Evolutionary conservation across 2,329 filamentous ascomycete species (phyloP), one percentile per base, ranked within the genome.

Genomic region (Hymenoscyphus fraxineus): DNA sequence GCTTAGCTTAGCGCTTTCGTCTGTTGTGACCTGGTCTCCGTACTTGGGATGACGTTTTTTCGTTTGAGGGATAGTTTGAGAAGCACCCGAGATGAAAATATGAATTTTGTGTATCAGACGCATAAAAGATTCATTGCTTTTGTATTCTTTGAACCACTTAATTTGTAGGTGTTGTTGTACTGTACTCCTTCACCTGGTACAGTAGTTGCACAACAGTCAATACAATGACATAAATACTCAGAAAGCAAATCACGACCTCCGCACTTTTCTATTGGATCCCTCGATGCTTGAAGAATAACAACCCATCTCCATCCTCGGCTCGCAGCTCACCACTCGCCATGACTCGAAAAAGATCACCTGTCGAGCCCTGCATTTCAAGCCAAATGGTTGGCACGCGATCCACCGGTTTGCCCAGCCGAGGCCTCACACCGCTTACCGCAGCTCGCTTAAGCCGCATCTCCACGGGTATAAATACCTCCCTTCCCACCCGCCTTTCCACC

Each of bases 311-410:
- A 51, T 51, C 44, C 44, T 27, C 44, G 7, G 19, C n/a, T 19
- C 19, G 2, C 6, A 12, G 19, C n/a, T 19, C 19, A 4, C 6
- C 10, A 51, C 22, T 12, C 22, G 44, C 19, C 22, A 51, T 51
- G 44, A 51, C 19, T 51, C 44, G 44, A 51, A 51, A 51, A n/a
- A 51, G 54, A 57, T 57, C 54, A 57, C 54, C 27, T 31, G 54
- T 9, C 15, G 54, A 35, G 54, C 54, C 19, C 27, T 57, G 27
- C 54, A 27, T 32, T 15, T 44, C 35, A 35, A 35, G 35, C 35
- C 5, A 10, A 35, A 3, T 19, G 41, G n/a, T n/a, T n/a, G 41
- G 41, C 41, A 47, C 41, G 41, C 5, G 41, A n/a, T n/a, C 41
- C 41, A n/a, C 41, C 41, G 13, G 10, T 15, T 44, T 15, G 5